phyloP scores from a whole-genome alignment of 768 basidiomycete genomes.

The Podaxis sp. region DNA sequence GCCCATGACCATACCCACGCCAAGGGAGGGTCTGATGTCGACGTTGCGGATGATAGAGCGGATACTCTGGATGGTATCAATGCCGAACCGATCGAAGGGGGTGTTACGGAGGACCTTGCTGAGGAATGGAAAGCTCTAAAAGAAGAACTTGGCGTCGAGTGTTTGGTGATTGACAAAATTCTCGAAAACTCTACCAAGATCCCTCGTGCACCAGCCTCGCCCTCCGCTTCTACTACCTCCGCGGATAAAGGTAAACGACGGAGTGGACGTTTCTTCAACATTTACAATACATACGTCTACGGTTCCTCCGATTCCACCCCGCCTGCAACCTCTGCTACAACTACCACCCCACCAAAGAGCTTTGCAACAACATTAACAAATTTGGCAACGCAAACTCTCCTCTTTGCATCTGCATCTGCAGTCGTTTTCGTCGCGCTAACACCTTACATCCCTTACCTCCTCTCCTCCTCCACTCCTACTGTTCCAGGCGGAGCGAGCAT shows the following conservation, averaged over 20 bases:
- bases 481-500: conserved; percentile 66
- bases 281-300: conserved; percentile 75
- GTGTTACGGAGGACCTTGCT: conserved; percentile 62
- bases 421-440: conserved; percentile 60
- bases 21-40: background rate
- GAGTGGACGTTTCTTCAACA: conserved; percentile 73
- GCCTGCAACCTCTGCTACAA: conserved; percentile 26
- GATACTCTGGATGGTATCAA: background rate
- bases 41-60: background rate
- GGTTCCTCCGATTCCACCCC: conserved; percentile 30
- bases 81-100: conserved; percentile 36
- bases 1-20: background rate
- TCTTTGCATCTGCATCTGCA: conserved; percentile 65
- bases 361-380: conserved; percentile 18
- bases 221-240: conserved; percentile 15
- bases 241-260: conserved; percentile 28
- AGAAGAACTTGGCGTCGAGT: conserved; percentile 76
- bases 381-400: conserved; percentile 45
- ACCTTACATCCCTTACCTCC: conserved; percentile 46
- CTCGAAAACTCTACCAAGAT: conserved; percentile 39
- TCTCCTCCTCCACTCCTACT: conserved; percentile 44
- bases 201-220: conserved; percentile 12
- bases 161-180: conserved; percentile 72
- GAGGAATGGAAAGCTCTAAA: conserved; percentile 83
- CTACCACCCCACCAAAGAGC: background rate